These are phyloP conservation scores for Marchantia polymorpha DNA, from an alignment of 225 moss, liverwort and hornwort species.

Conservation along the genomic window DNA sequence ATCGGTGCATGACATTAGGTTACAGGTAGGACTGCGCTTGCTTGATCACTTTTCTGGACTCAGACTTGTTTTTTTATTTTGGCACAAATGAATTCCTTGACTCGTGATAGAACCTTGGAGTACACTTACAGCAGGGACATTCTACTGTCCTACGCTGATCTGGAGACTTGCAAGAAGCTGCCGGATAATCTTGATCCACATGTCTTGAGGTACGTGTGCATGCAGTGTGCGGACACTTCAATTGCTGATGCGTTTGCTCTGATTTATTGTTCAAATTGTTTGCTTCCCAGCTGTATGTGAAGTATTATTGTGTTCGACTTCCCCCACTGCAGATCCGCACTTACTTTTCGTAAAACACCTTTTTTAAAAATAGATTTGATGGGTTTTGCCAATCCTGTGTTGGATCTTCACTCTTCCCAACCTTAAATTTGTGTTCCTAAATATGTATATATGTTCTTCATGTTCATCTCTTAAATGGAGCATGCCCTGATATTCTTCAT, in stretches of 20 bases:
- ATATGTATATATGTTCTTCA: not conserved
- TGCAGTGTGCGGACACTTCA: not conserved
- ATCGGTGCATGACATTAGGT: not conserved
- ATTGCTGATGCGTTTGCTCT: too few relatives aligned
- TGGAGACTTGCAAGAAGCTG: constrained; percentile 74
- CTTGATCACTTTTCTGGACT: not conserved
- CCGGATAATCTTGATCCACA: constrained; percentile 85
- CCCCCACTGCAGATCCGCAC: not conserved
- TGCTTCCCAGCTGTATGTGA: too few relatives aligned
- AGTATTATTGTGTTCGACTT: not conserved
- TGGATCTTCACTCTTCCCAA: not conserved
- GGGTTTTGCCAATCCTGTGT: not conserved
- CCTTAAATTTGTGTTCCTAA: not conserved
- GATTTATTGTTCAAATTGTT: not conserved
- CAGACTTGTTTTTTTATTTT: not conserved
- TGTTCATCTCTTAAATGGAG: not conserved
- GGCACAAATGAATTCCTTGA: constrained; percentile 25
- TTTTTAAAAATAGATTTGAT: not conserved
- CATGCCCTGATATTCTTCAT: not conserved
- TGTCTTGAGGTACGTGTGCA: constrained; percentile 70
- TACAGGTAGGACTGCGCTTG: not conserved
- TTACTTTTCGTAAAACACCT: not conserved
- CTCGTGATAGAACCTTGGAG: constrained; percentile 33
- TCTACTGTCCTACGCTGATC: constrained; percentile 74
- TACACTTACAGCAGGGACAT: constrained; percentile 63